A percentile compares a stretch with the other conserved stretches of the same genome.
phyloP scores from a whole-genome alignment of 495 filamentous ascomycete species.

The Stereocaulon alpinum region DNA sequence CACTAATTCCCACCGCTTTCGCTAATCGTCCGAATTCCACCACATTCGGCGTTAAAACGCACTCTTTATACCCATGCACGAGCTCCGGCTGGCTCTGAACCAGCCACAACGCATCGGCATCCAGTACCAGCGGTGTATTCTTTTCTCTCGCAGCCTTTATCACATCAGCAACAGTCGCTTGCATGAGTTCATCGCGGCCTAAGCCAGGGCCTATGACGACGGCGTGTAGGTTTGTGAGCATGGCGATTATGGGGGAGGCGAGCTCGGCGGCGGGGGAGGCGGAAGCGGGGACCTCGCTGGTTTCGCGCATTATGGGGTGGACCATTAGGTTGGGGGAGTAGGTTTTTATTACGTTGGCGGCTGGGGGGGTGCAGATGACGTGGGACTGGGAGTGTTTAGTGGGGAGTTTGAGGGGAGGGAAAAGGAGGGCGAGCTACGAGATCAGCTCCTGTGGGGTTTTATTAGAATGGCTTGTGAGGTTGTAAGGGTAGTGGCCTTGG shows the following conservation, averaged over 20 bases:
- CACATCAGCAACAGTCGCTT: slow-evolving; percentile 70
- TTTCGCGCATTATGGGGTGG: slow-evolving; percentile 84
- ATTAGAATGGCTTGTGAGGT: neutral
- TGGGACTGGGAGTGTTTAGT: slow-evolving; percentile 55
- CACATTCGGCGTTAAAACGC: slow-evolving; percentile 89
- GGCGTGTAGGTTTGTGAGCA: slow-evolving; percentile 82
- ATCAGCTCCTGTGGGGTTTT: slow-evolving; percentile 50
- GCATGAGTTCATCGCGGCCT: slow-evolving; percentile 81
- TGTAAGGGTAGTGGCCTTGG: slow-evolving; percentile 4
- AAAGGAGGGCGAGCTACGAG: slow-evolving; percentile 42
- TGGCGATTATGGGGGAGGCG: slow-evolving; percentile 59
- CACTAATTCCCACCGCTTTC: slow-evolving; percentile 54
- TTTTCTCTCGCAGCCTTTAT: slow-evolving; percentile 66
- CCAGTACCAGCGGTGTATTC: slow-evolving; percentile 74
- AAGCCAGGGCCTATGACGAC: slow-evolving; percentile 90
- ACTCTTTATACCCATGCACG: slow-evolving; percentile 68
- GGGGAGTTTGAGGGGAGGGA: slow-evolving; percentile 13
- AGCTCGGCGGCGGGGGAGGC: slow-evolving; percentile 42
- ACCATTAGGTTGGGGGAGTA: slow-evolving; percentile 99
- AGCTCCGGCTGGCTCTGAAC: slow-evolving; percentile 66
- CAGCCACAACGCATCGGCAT: slow-evolving; percentile 80
- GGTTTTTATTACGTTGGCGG: slow-evolving; percentile 83
- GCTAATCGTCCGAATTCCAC: slow-evolving; percentile 83
- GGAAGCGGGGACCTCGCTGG: slow-evolving; percentile 34
- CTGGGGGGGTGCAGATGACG: slow-evolving; percentile 87